Evolutionary conservation across 2,329 filamentous ascomycete genomes (phyloP).

Genomic region (Penicillium sp.): DNA sequence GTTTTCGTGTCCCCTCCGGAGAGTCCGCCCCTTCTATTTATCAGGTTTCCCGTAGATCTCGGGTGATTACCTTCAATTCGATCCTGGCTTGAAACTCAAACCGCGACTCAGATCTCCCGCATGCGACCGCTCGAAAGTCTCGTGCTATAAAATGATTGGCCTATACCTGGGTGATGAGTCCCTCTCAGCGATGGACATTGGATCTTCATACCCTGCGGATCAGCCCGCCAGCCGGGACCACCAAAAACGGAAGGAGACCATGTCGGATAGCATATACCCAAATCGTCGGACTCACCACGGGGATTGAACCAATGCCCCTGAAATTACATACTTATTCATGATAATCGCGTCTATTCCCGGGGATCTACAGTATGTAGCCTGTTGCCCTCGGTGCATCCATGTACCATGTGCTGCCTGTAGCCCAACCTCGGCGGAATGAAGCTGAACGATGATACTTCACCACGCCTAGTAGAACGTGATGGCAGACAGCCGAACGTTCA

Average conservation of each 20-base stretch:
- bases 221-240: background rate
- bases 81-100: background rate
- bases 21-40: conserved; percentile 2
- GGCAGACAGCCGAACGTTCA: background rate
- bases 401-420: background rate
- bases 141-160: background rate
- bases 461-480: background rate
- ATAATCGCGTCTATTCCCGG: background rate
- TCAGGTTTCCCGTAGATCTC: conserved; percentile 7
- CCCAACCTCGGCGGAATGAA: background rate
- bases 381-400: background rate
- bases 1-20: background rate
- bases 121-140: background rate
- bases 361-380: background rate
- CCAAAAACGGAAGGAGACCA: background rate
- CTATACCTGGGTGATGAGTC: background rate
- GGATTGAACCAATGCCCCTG: background rate
- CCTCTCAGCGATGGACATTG: background rate
- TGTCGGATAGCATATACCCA: background rate
- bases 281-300: background rate
- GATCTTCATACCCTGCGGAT: background rate
- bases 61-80: conserved; percentile 6
- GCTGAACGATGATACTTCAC: background rate
- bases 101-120: conserved; percentile 5
- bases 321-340: background rate